Conservation (phyloP, 1,139 yeast genomes). For the Ashbya aceris region DNA sequence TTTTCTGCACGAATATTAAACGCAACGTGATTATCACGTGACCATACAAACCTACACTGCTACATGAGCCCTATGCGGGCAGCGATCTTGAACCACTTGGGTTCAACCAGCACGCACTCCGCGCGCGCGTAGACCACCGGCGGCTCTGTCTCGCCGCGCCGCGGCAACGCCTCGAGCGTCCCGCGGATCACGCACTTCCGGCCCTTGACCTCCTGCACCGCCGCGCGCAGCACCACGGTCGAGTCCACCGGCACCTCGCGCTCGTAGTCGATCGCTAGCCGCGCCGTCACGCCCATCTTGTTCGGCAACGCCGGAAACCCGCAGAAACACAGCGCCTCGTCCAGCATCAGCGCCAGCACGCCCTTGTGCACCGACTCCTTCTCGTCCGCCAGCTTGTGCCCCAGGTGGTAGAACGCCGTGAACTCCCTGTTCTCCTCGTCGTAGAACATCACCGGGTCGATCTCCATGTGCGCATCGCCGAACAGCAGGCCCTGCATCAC, state of each 20-base stretch:
- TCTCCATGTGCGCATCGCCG: slow-evolving; percentile 52
- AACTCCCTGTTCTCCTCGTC: slow-evolving; percentile 41
- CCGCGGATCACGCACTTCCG: slow-evolving; percentile 76
- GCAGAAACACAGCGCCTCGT: slow-evolving; percentile 78
- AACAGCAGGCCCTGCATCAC: slow-evolving; percentile 59
- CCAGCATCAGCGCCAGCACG: slow-evolving; percentile 68
- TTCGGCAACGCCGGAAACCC: slow-evolving; percentile 83
- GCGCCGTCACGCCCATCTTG: slow-evolving; percentile 85
- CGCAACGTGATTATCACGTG: too few relatives aligned
- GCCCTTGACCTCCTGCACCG: slow-evolving; percentile 60
- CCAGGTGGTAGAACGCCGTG: slow-evolving; percentile 61
- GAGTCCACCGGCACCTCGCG: slow-evolving; percentile 59
- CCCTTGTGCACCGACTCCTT: slow-evolving; percentile 79
- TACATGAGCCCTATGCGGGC: slow-evolving; percentile 30
- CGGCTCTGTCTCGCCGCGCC: slow-evolving; percentile 2
- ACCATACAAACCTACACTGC: too few relatives aligned
- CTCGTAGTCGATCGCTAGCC: slow-evolving; percentile 53
- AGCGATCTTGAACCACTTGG: slow-evolving; percentile 68
- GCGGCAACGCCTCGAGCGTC: slow-evolving; percentile 40
- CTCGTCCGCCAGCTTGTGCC: slow-evolving; percentile 52
- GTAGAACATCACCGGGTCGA: slow-evolving; percentile 55
- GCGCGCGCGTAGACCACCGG: slow-evolving; percentile 42
- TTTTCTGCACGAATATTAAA: too few relatives aligned
- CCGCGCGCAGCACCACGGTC: slow-evolving; percentile 58
- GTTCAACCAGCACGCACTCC: slow-evolving; percentile 60